These are phyloP conservation scores for Penstemon eatonii DNA, from an alignment of 257 asterid genomes.

Conservation along the genomic window DNA sequence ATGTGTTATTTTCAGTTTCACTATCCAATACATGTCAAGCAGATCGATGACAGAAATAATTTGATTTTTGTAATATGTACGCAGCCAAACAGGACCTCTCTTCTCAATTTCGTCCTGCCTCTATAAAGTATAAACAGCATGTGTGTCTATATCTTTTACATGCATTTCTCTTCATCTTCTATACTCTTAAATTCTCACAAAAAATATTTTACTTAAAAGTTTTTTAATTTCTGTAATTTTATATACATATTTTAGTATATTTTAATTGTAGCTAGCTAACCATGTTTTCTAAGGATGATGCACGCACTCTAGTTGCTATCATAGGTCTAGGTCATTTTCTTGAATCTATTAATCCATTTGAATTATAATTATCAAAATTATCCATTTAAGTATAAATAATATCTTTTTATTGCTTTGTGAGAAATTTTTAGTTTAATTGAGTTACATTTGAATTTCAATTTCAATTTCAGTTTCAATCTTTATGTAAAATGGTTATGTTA, in stretches of 20 bases:
- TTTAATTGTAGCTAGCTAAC: neutral
- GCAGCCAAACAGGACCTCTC: slow-evolving; percentile 42
- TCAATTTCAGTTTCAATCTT: too few species aligned
- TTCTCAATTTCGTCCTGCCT: neutral
- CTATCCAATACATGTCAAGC: slow-evolving; percentile 58
- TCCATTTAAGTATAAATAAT: too few species aligned
- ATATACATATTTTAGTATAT: neutral
- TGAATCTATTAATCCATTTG: neutral
- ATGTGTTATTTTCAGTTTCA: slow-evolving; percentile 33
- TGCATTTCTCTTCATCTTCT: slow-evolving; percentile 12
- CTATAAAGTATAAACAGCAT: slow-evolving; percentile 33
- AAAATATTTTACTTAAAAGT: neutral
- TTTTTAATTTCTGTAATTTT: neutral
- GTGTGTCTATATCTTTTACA: neutral
- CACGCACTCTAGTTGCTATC: slow-evolving; percentile 61
- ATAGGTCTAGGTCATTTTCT: slow-evolving; percentile 54
- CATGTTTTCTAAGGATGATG: slow-evolving; percentile 51
- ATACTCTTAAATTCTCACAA: neutral
- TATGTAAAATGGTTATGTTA: too few species aligned
- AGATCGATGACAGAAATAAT: slow-evolving; percentile 33
- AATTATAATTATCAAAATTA: too few species aligned
- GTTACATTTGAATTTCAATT: too few species aligned
- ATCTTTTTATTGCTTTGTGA: too few species aligned
- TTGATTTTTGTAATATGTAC: slow-evolving; percentile 15
- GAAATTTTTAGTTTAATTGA: too few species aligned